phyloP scores from a whole-genome alignment of 2,329 filamentous ascomycete genomes.

The Botrytis byssoidea region DNA sequence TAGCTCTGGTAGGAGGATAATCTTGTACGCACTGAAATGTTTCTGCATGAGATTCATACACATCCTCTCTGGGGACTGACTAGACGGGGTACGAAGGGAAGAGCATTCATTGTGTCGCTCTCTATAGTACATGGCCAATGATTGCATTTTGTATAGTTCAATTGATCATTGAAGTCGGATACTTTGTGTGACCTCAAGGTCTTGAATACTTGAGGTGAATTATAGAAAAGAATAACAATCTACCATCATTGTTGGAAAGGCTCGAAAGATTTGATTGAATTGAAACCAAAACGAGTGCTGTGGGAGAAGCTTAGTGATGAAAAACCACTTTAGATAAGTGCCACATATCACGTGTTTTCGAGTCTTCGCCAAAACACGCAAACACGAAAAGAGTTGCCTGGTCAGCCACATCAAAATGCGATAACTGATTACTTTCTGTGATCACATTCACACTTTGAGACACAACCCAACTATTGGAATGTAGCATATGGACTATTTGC shows the following conservation, averaged over 20 bases:
- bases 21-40: neutral
- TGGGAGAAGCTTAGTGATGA: neutral
- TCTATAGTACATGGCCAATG: neutral
- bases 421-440: slow-evolving; percentile 16
- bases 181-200: neutral
- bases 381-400: slow-evolving; percentile 17
- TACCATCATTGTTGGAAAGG: neutral
- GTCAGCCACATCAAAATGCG: slow-evolving; percentile 20
- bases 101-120: neutral
- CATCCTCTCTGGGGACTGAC: neutral
- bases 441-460: slow-evolving; percentile 8
- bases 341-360: slow-evolving; percentile 10
- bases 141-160: neutral
- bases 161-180: neutral
- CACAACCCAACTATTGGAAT: neutral
- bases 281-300: neutral
- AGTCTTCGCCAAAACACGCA: slow-evolving; percentile 11
- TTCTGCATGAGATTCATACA: neutral
- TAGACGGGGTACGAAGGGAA: neutral
- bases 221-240: neutral
- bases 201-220: neutral
- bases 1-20: neutral
- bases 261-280: neutral
- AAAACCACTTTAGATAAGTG: neutral
- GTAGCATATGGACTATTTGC: slow-evolving; percentile 20